A percentile compares a stretch with the other conserved stretches of the same genome.
Conservation (phyloP, 1,284 basidiomycete species). For the Heliocybe sulcata region DNA sequence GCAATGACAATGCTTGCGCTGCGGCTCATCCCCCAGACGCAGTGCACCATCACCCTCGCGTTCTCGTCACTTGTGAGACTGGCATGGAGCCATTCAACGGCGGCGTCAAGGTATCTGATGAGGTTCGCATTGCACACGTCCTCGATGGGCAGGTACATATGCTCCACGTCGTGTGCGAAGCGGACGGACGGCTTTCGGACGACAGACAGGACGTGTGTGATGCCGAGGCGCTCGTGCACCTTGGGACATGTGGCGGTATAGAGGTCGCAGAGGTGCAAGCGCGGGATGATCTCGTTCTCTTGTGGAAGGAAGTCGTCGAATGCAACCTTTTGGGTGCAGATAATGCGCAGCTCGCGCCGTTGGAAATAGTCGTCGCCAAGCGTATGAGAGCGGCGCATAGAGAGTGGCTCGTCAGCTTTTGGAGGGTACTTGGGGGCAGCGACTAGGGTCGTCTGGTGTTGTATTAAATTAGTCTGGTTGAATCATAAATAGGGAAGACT, state of each 20-base stretch:
- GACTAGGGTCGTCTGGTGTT: too few species aligned
- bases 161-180: conserved; percentile 11
- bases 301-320: conserved; percentile 18
- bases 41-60: conserved; percentile 28
- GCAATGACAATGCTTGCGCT: conserved; percentile 39
- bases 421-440: conserved; percentile 5
- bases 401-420: conserved; percentile 10
- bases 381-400: conserved; percentile 15
- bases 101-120: conserved; percentile 14
- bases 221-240: conserved; percentile 15
- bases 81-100: conserved; percentile 15
- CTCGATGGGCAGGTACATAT: conserved; percentile 19
- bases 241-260: conserved; percentile 19
- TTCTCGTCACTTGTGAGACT: conserved; percentile 9
- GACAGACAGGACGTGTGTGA: conserved; percentile 23
- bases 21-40: conserved; percentile 41
- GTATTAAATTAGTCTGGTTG: too few species aligned
- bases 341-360: conserved; percentile 13
- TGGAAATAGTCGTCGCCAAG: conserved; percentile 16
- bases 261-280: conserved; percentile 20
- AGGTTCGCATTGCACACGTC: conserved; percentile 14
- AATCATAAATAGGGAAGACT: neutral
- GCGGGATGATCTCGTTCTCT: conserved; percentile 20
- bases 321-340: conserved; percentile 14
- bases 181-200: conserved; percentile 9